Conservation (phyloP, 2,329 filamentous ascomycete species). For the Cladosporium sp. region DNA sequence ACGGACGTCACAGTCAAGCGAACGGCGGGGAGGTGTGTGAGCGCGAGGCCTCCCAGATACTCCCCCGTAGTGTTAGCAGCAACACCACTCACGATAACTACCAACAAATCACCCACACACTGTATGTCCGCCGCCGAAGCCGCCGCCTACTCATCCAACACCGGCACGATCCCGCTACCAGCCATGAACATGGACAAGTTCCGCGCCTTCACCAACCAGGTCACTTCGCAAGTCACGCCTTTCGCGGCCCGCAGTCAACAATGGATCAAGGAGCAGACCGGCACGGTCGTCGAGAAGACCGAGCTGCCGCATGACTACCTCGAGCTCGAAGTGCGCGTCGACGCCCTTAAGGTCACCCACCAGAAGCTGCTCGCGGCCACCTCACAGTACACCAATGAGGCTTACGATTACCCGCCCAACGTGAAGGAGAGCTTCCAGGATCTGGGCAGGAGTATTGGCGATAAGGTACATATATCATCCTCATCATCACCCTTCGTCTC, state of each 20-base stretch:
- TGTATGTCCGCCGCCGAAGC: constrained; percentile 7
- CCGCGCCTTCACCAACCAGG: constrained; percentile 59
- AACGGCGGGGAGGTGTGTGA: constrained; percentile 1
- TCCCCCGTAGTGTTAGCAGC: background rate
- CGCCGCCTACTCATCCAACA: constrained; percentile 5
- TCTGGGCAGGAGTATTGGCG: constrained; percentile 88
- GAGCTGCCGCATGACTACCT: constrained; percentile 96
- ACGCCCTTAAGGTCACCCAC: constrained; percentile 94
- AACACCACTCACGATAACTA: background rate
- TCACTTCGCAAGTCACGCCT: constrained; percentile 79
- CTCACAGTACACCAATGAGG: constrained; percentile 86
- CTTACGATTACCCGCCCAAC: constrained; percentile 92
- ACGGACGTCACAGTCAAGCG: background rate
- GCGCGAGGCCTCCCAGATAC: background rate
- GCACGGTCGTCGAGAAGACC: constrained; percentile 94
- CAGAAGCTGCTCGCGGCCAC: constrained; percentile 96
- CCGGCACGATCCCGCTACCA: background rate
- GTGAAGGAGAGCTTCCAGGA: constrained; percentile 97
- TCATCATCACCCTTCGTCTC: background rate
- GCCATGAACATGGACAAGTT: constrained; percentile 60
- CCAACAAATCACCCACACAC: background rate
- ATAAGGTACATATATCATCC: constrained; percentile 62
- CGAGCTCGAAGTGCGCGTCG: constrained; percentile 96
- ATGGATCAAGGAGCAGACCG: constrained; percentile 96
- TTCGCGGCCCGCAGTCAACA: constrained; percentile 93